Percentiles rank a stretch among this genome's conserved stretches.
Conservation (phyloP, 768 basidiomycete species). For the Multifurca ochricompacta region DNA sequence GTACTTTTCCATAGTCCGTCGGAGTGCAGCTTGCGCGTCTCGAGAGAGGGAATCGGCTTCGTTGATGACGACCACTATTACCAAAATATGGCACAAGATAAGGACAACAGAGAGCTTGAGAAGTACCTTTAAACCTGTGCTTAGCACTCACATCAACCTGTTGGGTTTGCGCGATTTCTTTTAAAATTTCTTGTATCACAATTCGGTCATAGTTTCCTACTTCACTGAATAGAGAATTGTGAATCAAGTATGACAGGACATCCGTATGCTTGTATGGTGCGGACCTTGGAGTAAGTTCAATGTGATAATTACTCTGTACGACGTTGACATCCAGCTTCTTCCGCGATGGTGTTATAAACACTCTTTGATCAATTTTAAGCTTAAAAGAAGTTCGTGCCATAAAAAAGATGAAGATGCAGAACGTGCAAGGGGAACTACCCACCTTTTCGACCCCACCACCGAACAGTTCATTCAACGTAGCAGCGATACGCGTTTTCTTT, state of each 20-base stretch:
- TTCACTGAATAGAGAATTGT: conserved; percentile 49
- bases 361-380: conserved; percentile 97
- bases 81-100: not conserved
- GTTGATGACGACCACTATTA: conserved; percentile 90
- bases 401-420: conserved; percentile 2
- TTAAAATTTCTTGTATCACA: conserved; percentile 93
- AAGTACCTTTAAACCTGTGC: conserved; percentile 89
- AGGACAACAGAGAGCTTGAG: not conserved
- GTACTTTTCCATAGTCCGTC: conserved; percentile 99
- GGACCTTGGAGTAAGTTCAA: conserved; percentile 95
- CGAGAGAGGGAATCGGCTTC: conserved; percentile 93
- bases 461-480: conserved; percentile 81
- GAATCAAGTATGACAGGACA: not conserved
- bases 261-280: conserved; percentile 14
- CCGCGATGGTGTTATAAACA: conserved; percentile 90
- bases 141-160: conserved; percentile 94
- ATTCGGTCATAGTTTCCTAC: conserved; percentile 92
- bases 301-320: conserved; percentile 96
- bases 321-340: conserved; percentile 94
- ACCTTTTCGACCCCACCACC: conserved; percentile 92
- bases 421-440: conserved; percentile 14
- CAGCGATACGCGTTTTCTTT: conserved; percentile 94
- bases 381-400: conserved; percentile 27
- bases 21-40: conserved; percentile 94
- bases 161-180: conserved; percentile 98